phyloP scores from a whole-genome alignment of 2,329 filamentous ascomycete genomes.

The Aureobasidium lini region DNA sequence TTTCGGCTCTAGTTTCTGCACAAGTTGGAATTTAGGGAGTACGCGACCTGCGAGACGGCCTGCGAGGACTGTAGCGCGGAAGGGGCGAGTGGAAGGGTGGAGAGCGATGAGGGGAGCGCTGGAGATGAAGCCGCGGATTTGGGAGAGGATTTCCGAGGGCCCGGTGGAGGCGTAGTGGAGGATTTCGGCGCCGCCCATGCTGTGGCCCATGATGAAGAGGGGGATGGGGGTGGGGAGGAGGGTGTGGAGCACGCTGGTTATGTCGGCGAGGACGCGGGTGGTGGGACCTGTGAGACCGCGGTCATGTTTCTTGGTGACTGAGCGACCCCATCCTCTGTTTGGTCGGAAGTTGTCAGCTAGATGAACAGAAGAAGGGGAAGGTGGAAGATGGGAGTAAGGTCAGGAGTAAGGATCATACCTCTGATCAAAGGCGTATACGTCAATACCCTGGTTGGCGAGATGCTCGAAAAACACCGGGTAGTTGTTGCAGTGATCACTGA shows the following conservation, averaged over 20 bases:
- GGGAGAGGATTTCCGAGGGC: conserved; percentile 45
- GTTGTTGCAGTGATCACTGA: conserved; percentile 72
- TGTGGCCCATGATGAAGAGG: conserved; percentile 81
- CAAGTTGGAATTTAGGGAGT: conserved; percentile 59
- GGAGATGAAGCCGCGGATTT: conserved; percentile 65
- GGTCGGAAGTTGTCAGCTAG: neutral
- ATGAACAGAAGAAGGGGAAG: neutral
- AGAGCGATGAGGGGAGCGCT: conserved; percentile 76
- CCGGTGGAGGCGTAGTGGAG: conserved; percentile 50
- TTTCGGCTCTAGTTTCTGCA: conserved; percentile 56
- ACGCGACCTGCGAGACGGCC: conserved; percentile 62
- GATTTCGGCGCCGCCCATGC: conserved; percentile 79
- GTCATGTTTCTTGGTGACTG: conserved; percentile 53
- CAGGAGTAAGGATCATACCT: conserved; percentile 23
- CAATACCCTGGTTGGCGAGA: conserved; percentile 64
- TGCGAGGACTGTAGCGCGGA: conserved; percentile 52
- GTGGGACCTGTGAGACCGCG: conserved; percentile 70
- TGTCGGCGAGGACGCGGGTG: conserved; percentile 63
- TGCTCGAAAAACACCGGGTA: conserved; percentile 68
- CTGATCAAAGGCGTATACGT: conserved; percentile 74
- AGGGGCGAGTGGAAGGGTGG: conserved; percentile 57
- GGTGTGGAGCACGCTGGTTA: conserved; percentile 64
- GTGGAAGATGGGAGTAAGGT: neutral
- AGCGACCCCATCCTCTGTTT: conserved; percentile 68
- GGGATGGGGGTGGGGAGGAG: conserved; percentile 48